A percentile compares a stretch with the other conserved stretches of the same genome.
Evolutionary conservation across 768 basidiomycete genomes (phyloP).

Genomic region (Candolleomyces aberdarensis): DNA sequence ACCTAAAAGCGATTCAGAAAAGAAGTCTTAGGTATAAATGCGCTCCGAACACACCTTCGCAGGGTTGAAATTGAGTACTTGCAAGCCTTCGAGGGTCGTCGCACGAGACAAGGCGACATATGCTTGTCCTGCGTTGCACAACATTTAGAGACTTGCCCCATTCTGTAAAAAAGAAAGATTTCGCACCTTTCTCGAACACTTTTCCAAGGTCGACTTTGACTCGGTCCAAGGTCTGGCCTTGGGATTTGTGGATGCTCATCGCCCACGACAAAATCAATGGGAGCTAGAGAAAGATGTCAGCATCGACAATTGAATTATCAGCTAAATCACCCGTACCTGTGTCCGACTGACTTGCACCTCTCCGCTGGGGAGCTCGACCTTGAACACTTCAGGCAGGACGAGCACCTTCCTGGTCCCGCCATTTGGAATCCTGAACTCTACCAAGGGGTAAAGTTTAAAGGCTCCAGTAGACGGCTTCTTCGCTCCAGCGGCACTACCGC

Average conservation of each 20-base stretch:
- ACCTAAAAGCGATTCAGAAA: constrained; percentile 40
- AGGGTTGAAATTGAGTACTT: constrained; percentile 77
- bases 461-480: constrained; percentile 15
- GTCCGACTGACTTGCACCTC: constrained; percentile 76
- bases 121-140: constrained; percentile 62
- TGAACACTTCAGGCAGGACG: constrained; percentile 75
- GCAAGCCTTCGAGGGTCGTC: constrained; percentile 79
- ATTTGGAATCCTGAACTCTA: constrained; percentile 70
- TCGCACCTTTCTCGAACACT: constrained; percentile 87
- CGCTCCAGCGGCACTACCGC: constrained; percentile 20
- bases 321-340: constrained; percentile 53
- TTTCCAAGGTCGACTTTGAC: constrained; percentile 92
- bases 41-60: constrained; percentile 49
- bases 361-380: constrained; percentile 83
- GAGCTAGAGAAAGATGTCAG: constrained; percentile 43
- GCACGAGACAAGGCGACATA: constrained; percentile 90
- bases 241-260: constrained; percentile 97
- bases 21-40: neutral
- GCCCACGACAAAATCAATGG: constrained; percentile 94
- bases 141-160: constrained; percentile 1
- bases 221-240: constrained; percentile 93
- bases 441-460: constrained; percentile 54
- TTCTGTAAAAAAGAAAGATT: neutral
- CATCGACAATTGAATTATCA: constrained; percentile 1
- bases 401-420: constrained; percentile 52